phyloP scores from a whole-genome alignment of 176 grass and related monocot species.

The Leersia perrieri region DNA sequence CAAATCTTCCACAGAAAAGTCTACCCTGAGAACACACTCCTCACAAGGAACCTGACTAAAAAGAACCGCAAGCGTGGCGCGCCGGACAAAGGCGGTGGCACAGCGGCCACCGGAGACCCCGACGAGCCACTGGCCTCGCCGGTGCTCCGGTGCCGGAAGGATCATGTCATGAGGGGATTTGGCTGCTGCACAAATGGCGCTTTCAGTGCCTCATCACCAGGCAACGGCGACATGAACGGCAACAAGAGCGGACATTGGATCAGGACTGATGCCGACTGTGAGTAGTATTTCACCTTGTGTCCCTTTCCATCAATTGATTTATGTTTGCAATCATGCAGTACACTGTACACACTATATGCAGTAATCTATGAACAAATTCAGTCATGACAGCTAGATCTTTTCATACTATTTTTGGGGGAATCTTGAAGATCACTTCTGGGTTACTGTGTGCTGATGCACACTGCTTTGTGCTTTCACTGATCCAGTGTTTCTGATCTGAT shows the following conservation, averaged over 20 bases:
- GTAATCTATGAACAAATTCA: conserved; percentile 7
- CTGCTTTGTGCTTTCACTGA: conserved; percentile 13
- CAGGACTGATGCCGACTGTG: conserved; percentile 96
- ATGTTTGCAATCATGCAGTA: conserved; percentile 22
- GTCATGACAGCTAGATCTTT: conserved; percentile 16
- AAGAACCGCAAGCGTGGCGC: conserved; percentile 23
- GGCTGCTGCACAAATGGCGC: conserved; percentile 58
- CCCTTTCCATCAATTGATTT: not conserved
- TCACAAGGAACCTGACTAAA: conserved; percentile 29
- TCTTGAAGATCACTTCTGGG: not conserved
- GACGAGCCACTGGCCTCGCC: not conserved
- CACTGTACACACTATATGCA: no score
- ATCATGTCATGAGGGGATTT: conserved; percentile 36
- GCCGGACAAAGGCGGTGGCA: not conserved
- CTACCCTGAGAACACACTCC: conserved; percentile 64
- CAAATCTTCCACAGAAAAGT: conserved; percentile 97
- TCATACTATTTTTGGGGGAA: conserved; percentile 27
- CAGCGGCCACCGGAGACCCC: not conserved
- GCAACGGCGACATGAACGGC: conserved; percentile 24
- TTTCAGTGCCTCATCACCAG: conserved; percentile 32
- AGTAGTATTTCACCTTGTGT: conserved; percentile 18
- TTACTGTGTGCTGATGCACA: not conserved
- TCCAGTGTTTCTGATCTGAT: conserved; percentile 14
- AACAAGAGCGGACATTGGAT: conserved; percentile 86
- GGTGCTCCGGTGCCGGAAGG: conserved; percentile 40